A percentile compares a stretch with the other conserved stretches of the same genome.
Conservation (phyloP, 352 stramenopile species). For the Halophytophthora polymorphica region DNA sequence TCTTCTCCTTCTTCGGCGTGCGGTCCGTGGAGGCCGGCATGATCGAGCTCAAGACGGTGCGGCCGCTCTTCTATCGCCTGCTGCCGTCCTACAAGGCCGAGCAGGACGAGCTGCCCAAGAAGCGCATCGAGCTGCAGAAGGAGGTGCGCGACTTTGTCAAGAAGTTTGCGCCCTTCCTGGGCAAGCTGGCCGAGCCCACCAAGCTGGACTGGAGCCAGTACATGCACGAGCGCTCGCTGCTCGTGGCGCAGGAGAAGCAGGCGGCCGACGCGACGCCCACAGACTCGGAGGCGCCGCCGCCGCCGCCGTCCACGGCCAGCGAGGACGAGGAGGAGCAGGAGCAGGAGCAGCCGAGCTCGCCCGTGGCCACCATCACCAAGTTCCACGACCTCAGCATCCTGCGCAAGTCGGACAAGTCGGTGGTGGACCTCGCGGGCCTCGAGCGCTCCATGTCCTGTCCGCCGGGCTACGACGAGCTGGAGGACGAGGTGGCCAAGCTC, state of each 20-base stretch:
- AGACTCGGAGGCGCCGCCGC: conserved; percentile 10
- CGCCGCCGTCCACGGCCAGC: conserved; percentile 10
- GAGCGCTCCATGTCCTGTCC: conserved; percentile 80
- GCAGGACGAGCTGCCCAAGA: conserved; percentile 71
- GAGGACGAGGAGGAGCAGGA: conserved; percentile 22
- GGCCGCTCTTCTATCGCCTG: conserved; percentile 78
- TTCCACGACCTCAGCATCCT: conserved; percentile 81
- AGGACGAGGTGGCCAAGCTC: conserved; percentile 26
- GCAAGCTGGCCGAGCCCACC: conserved; percentile 62
- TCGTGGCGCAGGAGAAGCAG: conserved; percentile 30
- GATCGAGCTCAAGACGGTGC: conserved; percentile 85
- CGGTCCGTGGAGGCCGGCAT: conserved; percentile 85
- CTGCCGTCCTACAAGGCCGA: conserved; percentile 74
- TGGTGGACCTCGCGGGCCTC: conserved; percentile 54
- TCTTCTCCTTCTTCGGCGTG: conserved; percentile 88
- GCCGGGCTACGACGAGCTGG: conserved; percentile 64
- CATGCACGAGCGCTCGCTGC: conserved; percentile 65
- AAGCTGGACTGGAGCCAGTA: conserved; percentile 83
- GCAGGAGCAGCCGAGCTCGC: conserved; percentile 21
- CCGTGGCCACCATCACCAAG: conserved; percentile 65
- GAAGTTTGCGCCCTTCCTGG: conserved; percentile 60
- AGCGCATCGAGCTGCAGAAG: conserved; percentile 65
- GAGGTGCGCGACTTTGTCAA: conserved; percentile 76
- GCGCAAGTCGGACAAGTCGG: conserved; percentile 69
- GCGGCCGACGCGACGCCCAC: conserved; percentile 9